phyloP scores from a whole-genome alignment of 371 early-diverging fungal species.

The Entomophthora muscae region DNA sequence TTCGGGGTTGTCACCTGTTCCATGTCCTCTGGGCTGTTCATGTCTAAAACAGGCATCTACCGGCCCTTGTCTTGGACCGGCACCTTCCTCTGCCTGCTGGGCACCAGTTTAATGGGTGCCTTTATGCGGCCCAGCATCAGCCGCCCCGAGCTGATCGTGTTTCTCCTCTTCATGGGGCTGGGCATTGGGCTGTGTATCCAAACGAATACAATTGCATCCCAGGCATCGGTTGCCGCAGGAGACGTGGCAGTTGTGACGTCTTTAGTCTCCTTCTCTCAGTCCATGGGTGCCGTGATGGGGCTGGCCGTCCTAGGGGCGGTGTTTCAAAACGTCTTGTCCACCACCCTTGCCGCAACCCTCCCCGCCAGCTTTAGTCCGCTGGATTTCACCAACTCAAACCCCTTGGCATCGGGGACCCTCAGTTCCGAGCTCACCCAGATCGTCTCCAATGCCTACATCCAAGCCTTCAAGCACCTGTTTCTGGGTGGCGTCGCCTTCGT shows the following conservation, averaged over 20 bases:
- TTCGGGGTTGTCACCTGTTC: constrained; percentile 25
- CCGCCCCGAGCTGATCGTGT: constrained; percentile 22
- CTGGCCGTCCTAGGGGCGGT: constrained; percentile 35
- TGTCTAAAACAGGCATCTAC: constrained; percentile 26
- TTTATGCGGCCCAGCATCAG: constrained; percentile 17
- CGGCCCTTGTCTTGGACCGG: constrained; percentile 29
- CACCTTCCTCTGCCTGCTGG: constrained; percentile 21
- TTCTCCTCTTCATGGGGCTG: constrained; percentile 26
- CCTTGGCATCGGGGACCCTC: neutral
- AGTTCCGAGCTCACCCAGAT: neutral
- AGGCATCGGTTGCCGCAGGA: constrained; percentile 24
- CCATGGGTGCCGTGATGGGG: constrained; percentile 49
- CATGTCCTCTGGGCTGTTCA: constrained; percentile 29
- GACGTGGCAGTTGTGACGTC: constrained; percentile 49
- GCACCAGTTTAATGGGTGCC: constrained; percentile 26
- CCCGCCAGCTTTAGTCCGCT: neutral
- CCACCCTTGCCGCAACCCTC: constrained; percentile 8
- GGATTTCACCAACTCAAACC: neutral
- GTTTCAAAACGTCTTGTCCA: constrained; percentile 22
- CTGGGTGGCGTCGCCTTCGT: constrained; percentile 5
- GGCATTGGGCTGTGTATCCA: constrained; percentile 43
- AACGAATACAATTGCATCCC: constrained; percentile 33
- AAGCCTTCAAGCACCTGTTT: constrained; percentile 6
- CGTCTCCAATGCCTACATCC: constrained; percentile 1
- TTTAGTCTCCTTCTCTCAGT: constrained; percentile 30